Percentiles rank a stretch among this genome's conserved stretches.
phyloP scores from a whole-genome alignment of 208 protist species.

The Phytomonas serpens region DNA sequence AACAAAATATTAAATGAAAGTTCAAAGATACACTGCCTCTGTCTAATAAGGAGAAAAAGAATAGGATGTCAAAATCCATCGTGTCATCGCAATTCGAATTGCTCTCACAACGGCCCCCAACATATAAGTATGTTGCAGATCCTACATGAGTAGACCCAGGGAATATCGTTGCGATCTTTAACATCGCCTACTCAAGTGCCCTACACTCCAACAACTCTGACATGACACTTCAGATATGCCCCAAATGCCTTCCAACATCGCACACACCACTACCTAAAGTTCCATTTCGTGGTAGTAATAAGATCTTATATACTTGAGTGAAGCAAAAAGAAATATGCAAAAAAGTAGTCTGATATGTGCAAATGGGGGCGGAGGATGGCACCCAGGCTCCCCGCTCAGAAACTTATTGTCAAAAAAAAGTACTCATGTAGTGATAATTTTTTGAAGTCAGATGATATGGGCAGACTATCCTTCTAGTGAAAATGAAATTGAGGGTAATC shows the following conservation, averaged over 20 bases:
- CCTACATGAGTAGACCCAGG: background rate
- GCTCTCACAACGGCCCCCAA: background rate
- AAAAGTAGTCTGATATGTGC: background rate
- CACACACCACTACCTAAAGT: background rate
- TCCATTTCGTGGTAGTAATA: background rate
- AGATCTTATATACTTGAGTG: background rate
- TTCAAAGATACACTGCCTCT: background rate
- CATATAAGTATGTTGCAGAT: background rate
- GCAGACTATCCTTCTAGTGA: background rate
- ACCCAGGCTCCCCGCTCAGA: background rate
- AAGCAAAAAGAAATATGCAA: background rate
- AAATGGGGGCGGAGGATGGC: background rate
- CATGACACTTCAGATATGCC: background rate
- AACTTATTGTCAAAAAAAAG: background rate
- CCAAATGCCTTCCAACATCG: background rate
- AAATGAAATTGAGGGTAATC: background rate
- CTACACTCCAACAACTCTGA: background rate
- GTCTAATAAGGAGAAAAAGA: background rate
- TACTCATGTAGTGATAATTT: background rate
- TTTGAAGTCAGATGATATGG: background rate
- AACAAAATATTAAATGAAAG: background rate
- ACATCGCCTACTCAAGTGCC: background rate
- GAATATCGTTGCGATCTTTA: background rate
- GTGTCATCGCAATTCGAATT: background rate
- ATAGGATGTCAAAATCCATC: background rate